A percentile compares a stretch with the other conserved stretches of the same genome.
These are phyloP conservation scores for Phoenix roebelenii DNA, from an alignment of 176 grass and related monocot genomes.

Conservation along the genomic window DNA sequence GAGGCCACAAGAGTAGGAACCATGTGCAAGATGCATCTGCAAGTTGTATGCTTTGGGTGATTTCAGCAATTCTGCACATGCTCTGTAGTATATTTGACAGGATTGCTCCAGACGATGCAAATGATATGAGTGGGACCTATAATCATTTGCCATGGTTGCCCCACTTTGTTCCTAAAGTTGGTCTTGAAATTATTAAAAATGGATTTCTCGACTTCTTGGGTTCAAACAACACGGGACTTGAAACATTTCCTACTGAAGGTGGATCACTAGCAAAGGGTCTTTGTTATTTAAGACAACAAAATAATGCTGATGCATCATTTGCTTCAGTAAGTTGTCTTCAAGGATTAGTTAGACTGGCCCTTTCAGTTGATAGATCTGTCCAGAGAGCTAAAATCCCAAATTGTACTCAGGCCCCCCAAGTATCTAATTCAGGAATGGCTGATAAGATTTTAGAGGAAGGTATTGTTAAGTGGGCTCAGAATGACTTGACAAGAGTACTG, in stretches of 20 bases:
- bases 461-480: slow-evolving; percentile 53
- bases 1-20: slow-evolving; percentile 15
- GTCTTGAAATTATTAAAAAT: slow-evolving; percentile 51
- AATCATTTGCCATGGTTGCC: slow-evolving; percentile 57
- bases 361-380: slow-evolving; percentile 51
- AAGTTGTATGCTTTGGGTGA: slow-evolving; percentile 49
- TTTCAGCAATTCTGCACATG: slow-evolving; percentile 81
- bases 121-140: slow-evolving; percentile 20
- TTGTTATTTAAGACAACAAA: slow-evolving; percentile 43
- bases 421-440: slow-evolving; percentile 28
- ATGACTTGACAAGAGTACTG: slow-evolving; percentile 44
- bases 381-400: slow-evolving; percentile 33
- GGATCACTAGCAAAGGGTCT: slow-evolving; percentile 42
- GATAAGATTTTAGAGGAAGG: slow-evolving; percentile 71
- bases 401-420: slow-evolving; percentile 24
- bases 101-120: slow-evolving; percentile 37
- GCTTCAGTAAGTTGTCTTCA: slow-evolving; percentile 65
- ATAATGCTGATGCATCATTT: slow-evolving; percentile 42
- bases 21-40: slow-evolving; percentile 17
- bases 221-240: slow-evolving; percentile 13
- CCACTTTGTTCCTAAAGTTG: slow-evolving; percentile 86
- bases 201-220: slow-evolving; percentile 40
- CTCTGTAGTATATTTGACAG: slow-evolving; percentile 62
- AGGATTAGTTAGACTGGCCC: slow-evolving; percentile 54
- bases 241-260: slow-evolving; percentile 16